Conservation (phyloP, 805 yeast species). For the Candida corydali region DNA sequence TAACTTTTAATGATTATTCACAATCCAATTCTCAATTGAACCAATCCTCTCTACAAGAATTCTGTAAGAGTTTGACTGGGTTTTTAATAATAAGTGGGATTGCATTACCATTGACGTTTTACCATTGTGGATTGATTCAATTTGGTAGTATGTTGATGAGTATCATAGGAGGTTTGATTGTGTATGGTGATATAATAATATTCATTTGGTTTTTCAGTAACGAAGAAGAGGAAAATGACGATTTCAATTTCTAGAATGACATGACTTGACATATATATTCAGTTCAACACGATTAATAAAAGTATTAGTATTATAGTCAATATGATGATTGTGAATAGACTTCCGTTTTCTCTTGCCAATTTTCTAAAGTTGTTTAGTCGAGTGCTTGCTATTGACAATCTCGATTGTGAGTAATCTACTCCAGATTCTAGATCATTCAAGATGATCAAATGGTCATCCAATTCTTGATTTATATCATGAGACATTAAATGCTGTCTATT, state of each 20-base stretch:
- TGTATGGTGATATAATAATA: conserved; percentile 40
- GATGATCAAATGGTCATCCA: conserved; percentile 39
- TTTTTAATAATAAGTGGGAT: conserved; percentile 41
- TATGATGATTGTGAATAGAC: conserved; percentile 38
- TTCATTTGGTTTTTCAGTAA: conserved; percentile 46
- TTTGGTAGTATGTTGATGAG: conserved; percentile 41
- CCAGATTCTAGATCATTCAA: conserved; percentile 40
- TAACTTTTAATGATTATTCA: conserved; percentile 40
- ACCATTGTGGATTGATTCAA: conserved; percentile 33
- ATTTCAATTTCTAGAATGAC: conserved; percentile 32
- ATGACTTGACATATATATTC: conserved; percentile 1
- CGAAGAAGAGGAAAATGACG: conserved; percentile 42
- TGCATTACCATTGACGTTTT: conserved; percentile 38
- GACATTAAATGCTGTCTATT: conserved; percentile 39
- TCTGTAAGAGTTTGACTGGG: conserved; percentile 37
- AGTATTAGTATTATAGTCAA: conserved; percentile 37
- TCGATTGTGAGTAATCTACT: conserved; percentile 28
- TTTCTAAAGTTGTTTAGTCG: conserved; percentile 28
- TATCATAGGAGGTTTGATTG: conserved; percentile 40
- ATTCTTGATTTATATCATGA: conserved; percentile 30
- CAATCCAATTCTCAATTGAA: conserved; percentile 33
- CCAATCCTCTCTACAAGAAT: conserved; percentile 36
- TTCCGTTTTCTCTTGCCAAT: conserved; percentile 38
- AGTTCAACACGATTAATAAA: conserved; percentile 39
- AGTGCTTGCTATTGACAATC: conserved; percentile 28